Percentiles rank a stretch among this genome's conserved stretches.
These are phyloP conservation scores for Trichoderma sp. DNA, from an alignment of 2,329 filamentous ascomycete species.

Conservation along the genomic window DNA sequence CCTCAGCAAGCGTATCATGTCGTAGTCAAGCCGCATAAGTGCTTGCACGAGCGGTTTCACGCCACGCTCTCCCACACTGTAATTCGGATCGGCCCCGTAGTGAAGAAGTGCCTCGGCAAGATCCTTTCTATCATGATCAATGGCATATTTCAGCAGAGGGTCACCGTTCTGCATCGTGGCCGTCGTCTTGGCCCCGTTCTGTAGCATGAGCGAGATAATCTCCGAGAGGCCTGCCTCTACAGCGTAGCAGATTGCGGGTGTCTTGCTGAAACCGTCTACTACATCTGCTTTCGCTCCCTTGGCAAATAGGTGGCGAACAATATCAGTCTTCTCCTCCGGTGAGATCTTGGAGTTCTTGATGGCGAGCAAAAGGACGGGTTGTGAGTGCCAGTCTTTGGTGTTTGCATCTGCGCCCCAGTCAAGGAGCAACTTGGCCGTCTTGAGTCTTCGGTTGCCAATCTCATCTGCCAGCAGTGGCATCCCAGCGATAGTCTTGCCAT, in stretches of 20 bases:
- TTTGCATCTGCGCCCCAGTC: constrained; percentile 41
- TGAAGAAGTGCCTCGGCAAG: constrained; percentile 37
- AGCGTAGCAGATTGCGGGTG: constrained; percentile 34
- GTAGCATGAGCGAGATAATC: constrained; percentile 37
- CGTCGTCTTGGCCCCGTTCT: constrained; percentile 37
- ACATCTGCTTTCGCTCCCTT: constrained; percentile 41
- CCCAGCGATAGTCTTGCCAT: constrained; percentile 38
- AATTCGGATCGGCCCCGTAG: constrained; percentile 41
- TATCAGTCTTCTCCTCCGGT: constrained; percentile 35
- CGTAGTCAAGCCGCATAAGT: constrained; percentile 35
- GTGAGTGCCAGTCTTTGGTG: constrained; percentile 39
- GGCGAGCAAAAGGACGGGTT: constrained; percentile 39
- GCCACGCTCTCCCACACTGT: constrained; percentile 36
- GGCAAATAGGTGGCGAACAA: constrained; percentile 39
- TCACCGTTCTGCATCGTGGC: constrained; percentile 38
- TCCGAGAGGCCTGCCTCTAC: constrained; percentile 36
- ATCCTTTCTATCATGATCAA: constrained; percentile 35
- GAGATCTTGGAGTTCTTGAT: constrained; percentile 36
- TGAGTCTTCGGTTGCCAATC: constrained; percentile 39
- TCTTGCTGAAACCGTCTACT: constrained; percentile 33
- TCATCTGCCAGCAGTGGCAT: constrained; percentile 41
- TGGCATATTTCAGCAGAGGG: constrained; percentile 39
- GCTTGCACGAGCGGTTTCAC: constrained; percentile 42
- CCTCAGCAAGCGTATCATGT: constrained; percentile 38
- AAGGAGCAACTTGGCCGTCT: constrained; percentile 40